phyloP scores from a whole-genome alignment of 257 asterid species.

The Jacaranda mimosifolia region DNA sequence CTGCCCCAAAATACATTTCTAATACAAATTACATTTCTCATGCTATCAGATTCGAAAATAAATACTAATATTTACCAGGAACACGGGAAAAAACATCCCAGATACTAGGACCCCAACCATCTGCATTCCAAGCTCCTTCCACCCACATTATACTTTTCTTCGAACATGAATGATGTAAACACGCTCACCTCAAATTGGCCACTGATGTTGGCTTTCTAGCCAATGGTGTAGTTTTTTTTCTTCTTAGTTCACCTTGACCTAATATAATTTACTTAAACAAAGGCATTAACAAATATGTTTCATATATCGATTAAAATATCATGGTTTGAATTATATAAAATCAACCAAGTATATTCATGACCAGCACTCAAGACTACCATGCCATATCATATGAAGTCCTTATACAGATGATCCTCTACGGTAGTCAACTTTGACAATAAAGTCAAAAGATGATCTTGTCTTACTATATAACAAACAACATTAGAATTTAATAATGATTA shows the following conservation, averaged over 20 bases:
- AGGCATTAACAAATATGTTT: not conserved
- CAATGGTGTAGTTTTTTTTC: not conserved
- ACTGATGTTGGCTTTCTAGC: not conserved
- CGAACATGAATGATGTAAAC: not conserved
- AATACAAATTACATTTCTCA: not conserved
- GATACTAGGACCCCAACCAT: constrained; percentile 59
- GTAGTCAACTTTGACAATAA: not conserved
- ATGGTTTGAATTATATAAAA: not conserved
- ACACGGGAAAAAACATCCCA: constrained; percentile 59
- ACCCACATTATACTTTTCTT: constrained; percentile 40
- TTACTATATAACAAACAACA: not conserved
- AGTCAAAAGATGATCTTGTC: not conserved
- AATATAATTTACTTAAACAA: not conserved
- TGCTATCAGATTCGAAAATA: not conserved
- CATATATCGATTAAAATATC: not conserved
- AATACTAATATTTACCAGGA: constrained; percentile 46
- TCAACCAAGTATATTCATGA: too few relatives aligned
- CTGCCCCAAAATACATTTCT: not conserved
- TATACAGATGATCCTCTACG: not conserved
- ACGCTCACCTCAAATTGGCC: constrained; percentile 8
- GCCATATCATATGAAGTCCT: not conserved
- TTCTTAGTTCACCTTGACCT: not conserved
- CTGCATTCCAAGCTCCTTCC: constrained; percentile 61
- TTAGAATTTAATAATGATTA: not conserved
- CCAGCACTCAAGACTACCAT: too few relatives aligned